Evolutionary conservation across 169 alveolate species (phyloP), one percentile per base, ranked within the genome.

Genomic region (Ichthyophthirius multifiliis): DNA sequence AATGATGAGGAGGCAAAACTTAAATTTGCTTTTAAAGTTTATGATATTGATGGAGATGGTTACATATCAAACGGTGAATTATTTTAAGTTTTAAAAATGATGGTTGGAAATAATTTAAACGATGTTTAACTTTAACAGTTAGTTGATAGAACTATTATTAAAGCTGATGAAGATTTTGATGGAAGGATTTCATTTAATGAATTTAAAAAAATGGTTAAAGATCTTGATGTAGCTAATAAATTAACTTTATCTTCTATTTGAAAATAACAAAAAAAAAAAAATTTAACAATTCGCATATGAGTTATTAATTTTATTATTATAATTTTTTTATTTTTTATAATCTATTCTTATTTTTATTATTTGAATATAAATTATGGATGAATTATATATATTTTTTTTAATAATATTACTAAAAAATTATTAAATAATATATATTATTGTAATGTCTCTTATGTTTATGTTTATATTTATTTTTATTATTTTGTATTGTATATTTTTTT

Each of bases 101-200:
- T 98, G 99, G 99, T 98, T 75, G 99, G 99, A 34, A 97, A 94
- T 82, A 98, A 98, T 88, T 87, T 98, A 47, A 97, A 95, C 67
- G 99, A 97, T 76, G 90, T 93, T 35, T 83, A 97, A 97, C 92
- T 98, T 44, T 98, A 98, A 80, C 98, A 98, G 85, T 94, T 97
- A 45, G 99, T 97, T 55, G 99, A 98, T 86, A 86, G 99, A 82
- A 97, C 99, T 18, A 97, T 98, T 34, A 91, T 97, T 71, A 98
- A 95, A 84, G 99, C 99, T n/a, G 99, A 98, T 78, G 96, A 95
- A 76, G 99, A 98, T 85, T 97, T 97, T 43, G 99, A 97, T 90
- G 99, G 99, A 13, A 95, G 95, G 92, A 97, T 98, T 43, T 97
- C 99, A 41, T 98, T 95, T 92, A 98, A 92, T 43, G 99, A 98